Evolutionary conservation across 805 yeast genomes (phyloP).

Genomic region (Yamadazyma ubonensis): DNA sequence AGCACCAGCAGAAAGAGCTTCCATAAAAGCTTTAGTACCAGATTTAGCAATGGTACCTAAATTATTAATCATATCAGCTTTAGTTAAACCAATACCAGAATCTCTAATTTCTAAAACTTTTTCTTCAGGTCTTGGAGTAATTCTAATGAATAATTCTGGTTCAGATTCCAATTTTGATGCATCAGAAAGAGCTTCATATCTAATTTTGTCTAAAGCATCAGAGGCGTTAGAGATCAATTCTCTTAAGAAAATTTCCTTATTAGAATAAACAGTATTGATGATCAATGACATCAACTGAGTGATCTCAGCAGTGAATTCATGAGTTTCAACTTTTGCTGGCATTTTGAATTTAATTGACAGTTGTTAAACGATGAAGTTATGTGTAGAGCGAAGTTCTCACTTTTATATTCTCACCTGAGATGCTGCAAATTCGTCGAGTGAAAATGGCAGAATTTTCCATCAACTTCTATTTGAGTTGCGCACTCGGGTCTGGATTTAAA

Average conservation of each 20-base stretch:
- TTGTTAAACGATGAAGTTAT: conserved; percentile 2
- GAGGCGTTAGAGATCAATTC: conserved; percentile 98
- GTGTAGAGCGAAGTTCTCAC: conserved; percentile 3
- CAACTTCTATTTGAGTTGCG: conserved; percentile 15
- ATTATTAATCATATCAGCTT: conserved; percentile 97
- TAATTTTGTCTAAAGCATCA: conserved; percentile 97
- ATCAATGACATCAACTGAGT: conserved; percentile 99
- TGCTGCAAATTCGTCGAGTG: conserved; percentile 15
- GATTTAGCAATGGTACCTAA: conserved; percentile 99
- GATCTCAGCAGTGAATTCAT: conserved; percentile 99
- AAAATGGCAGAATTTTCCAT: conserved; percentile 17
- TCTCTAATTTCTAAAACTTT: conserved; percentile 96
- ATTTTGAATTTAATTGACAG: conserved; percentile 25
- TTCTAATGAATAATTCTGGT: conserved; percentile 95
- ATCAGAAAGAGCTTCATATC: conserved; percentile 94
- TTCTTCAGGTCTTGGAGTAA: conserved; percentile 94
- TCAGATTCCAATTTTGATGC: conserved; percentile 90
- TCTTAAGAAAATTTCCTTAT: conserved; percentile 98
- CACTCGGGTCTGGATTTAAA: neutral
- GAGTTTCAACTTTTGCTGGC: conserved; percentile 70
- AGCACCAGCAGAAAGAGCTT: conserved; percentile 98
- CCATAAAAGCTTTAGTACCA: conserved; percentile 99
- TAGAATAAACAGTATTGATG: conserved; percentile 99
- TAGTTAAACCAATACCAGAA: conserved; percentile 99
- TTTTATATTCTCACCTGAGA: conserved; percentile 6